Base-by-base conservation (phyloP, 306 rosid species). In the Benincasa hispida region DNA sequence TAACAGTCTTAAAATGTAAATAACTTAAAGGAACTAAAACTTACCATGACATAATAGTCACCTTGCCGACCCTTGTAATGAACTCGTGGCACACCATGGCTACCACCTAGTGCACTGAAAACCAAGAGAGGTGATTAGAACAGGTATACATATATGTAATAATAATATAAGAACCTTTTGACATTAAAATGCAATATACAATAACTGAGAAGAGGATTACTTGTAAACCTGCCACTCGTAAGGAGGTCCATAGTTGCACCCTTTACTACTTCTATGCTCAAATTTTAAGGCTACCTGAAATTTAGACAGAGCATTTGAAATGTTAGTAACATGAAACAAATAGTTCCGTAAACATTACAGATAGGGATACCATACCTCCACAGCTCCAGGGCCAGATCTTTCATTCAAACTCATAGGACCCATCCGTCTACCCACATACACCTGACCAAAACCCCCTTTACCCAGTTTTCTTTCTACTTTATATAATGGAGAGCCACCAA, bases 361-460 rank as follows among this genome's bases (percentile, higher is more conserved):
- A 42, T 19, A 60, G 30, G 27, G 11, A 48, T 54, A 24, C 58
- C 45, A 62, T 83, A 90, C 99, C 93, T 94, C 99, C 24, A 89
- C 57, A 84, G 97, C 97, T 77, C 84, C 92, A 24, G 91, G 76
- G 54, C 92, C 96, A 81, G 87, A 77, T 85, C 90, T 92, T 80
- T 88, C 96, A 41, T 34, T 89, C 74, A 87, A 78, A 80, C 77
- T 85, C 81, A 74, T 81, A 78, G 79, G 70, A 82, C 85, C 56
- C 67, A 82, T 47, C 59, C 92, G 94, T 50, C 93, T 88, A 66
- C 99, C 99, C 80, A 94, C 95, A 80, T 87, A 94, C 58, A 94
- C 99, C 87, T 94, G 97, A 37, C 99, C 99, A 78, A 92, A 94
- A 14, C 99, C 99, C 78, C 97, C 99, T 87, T 90, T 92, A 27